Conservation (phyloP, 441 rosid species). For the Adansonia madagascariensis region DNA sequence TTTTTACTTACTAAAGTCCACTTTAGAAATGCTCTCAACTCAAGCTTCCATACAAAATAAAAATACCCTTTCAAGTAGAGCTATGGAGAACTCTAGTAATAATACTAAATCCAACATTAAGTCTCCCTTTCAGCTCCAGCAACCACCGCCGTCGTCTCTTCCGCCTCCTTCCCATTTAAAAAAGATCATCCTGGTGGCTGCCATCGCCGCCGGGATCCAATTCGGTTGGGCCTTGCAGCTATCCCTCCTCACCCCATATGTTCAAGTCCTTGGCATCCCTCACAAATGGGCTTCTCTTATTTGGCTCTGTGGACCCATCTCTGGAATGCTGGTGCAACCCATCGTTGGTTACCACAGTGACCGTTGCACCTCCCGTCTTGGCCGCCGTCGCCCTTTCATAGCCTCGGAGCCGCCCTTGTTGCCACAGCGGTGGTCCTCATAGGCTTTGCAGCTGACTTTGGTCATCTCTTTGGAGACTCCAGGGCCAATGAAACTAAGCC, state of each 20-base stretch:
- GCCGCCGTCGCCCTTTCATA: slow-evolving; percentile 91
- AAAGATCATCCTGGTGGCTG: too few species aligned
- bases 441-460: slow-evolving; percentile 84
- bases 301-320: slow-evolving; percentile 93
- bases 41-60: too few species aligned
- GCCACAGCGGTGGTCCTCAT: slow-evolving; percentile 75
- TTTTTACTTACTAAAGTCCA: too few species aligned
- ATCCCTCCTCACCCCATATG: too few species aligned
- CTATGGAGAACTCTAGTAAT: neutral
- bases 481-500: slow-evolving; percentile 40
- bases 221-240: too few species aligned
- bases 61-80: too few species aligned
- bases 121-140: slow-evolving; percentile 7
- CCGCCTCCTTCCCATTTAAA: too few species aligned
- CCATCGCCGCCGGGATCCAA: too few species aligned
- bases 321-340: slow-evolving; percentile 94
- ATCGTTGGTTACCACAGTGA: slow-evolving; percentile 83
- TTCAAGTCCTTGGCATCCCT: slow-evolving; percentile 53
- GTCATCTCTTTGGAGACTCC: slow-evolving; percentile 62
- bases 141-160: neutral
- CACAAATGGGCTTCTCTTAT: slow-evolving; percentile 87
- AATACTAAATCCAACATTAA: neutral
- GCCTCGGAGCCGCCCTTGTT: slow-evolving; percentile 56
- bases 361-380: slow-evolving; percentile 73
- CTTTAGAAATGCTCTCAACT: too few species aligned